A percentile compares a stretch with the other conserved stretches of the same genome.
Conservation (phyloP, 805 yeast species). For the Grigorovia humatica region DNA sequence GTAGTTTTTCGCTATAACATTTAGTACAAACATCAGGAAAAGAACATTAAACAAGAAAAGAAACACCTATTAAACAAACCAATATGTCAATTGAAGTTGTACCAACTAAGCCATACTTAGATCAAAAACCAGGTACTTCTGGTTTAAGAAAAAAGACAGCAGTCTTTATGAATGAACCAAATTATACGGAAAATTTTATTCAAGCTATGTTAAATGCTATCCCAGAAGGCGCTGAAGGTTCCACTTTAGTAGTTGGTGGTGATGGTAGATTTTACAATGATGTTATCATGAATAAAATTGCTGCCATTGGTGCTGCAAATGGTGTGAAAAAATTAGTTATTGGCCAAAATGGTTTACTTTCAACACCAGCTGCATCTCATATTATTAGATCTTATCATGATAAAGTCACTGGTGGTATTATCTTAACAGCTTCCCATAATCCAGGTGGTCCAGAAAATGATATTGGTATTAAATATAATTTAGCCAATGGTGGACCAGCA, state of each 20-base stretch:
- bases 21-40: no score
- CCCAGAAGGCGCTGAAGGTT: constrained; percentile 72
- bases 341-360: constrained; percentile 80
- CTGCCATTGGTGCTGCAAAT: constrained; percentile 79
- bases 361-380: constrained; percentile 96
- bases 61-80: neutral
- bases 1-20: no score
- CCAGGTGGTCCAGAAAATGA: constrained; percentile 95
- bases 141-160: constrained; percentile 88
- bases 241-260: constrained; percentile 88
- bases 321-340: constrained; percentile 77
- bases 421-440: constrained; percentile 91
- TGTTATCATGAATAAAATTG: constrained; percentile 69
- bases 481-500: constrained; percentile 96
- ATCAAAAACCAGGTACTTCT: constrained; percentile 97
- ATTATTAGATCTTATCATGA: constrained; percentile 58
- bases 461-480: constrained; percentile 90
- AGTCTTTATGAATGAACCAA: constrained; percentile 58
- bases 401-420: constrained; percentile 84
- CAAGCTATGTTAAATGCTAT: constrained; percentile 79
- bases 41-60: neutral
- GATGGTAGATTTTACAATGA: constrained; percentile 92
- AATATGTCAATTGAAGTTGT: constrained; percentile 25
- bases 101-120: constrained; percentile 65
- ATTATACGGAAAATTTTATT: constrained; percentile 89